Evolutionary conservation across 225 moss, liverwort and hornwort species (phyloP), one percentile per base, ranked within the genome.

Genomic region (Anthoceros angustus): DNA sequence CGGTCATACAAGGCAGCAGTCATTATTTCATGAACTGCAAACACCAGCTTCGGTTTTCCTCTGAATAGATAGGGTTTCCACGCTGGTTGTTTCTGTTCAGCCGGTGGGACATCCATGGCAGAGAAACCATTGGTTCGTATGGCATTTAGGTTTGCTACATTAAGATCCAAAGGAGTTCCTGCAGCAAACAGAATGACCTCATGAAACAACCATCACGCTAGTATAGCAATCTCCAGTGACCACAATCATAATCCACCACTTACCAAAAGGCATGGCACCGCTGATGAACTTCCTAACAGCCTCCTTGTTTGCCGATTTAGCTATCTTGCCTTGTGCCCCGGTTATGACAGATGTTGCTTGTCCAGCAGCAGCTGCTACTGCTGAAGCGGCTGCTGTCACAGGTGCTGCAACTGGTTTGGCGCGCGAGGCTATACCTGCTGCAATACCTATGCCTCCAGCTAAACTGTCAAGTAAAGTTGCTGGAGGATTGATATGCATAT

Each of bases 21-120:
- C 4, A 98, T 86, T 5, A 87, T 86, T 72, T 98, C 98, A 26
- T 88, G 89, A 63, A 98, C 79, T 5, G 92, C 74, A 48, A 98
- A 92, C 25, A 89, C 77, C 77, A 98, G 87, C 63, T 86, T 87
- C 62, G 85, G 89, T 80, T 77, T 98, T 12, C 98, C 98, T 66
- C 87, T 73, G 74, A 87, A 92, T 10, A 98, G 79, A 73, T 98
- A 98, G 14, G 98, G 92, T 70, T 98, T 98, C 92, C 92, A 98
- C 66, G 87, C 87, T 2, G 98, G 98, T 46, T 92, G 98, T 70
- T 84, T 83, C 64, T 80, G 89, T 43, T 98, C 98, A 64, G 79
- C 80, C 64, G 87, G 80, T 9, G 92, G 84, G n/a, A 79, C 87
- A 71, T 98, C 98, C 43, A 73, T 73, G 7, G 84, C 42, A 3